Evolutionary conservation across 2,329 filamentous ascomycete species (phyloP), one percentile per base, ranked within the genome.

Genomic region (Exophiala spinifera): DNA sequence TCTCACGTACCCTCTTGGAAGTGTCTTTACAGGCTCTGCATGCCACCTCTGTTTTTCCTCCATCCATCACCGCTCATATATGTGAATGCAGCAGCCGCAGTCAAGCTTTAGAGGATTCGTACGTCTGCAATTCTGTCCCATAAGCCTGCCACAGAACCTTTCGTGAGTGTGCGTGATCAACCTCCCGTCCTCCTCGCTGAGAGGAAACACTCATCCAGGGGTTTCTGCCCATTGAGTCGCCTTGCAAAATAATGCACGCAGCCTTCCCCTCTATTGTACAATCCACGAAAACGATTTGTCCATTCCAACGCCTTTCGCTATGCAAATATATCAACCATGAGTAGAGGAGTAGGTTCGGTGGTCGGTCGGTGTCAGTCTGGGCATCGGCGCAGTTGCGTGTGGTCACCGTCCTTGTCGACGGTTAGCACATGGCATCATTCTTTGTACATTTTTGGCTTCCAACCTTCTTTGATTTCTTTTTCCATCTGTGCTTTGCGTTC

Each of bases 391-490:
- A 37, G 21, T 51, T 40, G 51, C 40, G 36, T 51, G 23, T 53
- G 36, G 56, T 64, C 53, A 63, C 58, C 61, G 62, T 55, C 57
- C 61, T 63, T 62, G 48, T 48, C 50, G 55, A 53, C 53, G 53
- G 56, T 63, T 58, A 63, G 60, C 56, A 52, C 48, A 51, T 44
- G 66, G 46, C 71, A 88, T 79, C 84, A 80, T 70, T 95, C 89
- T 77, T 95, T 95, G 74, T 94, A 96, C 55, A 96, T 78, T 79
- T 96, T 96, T 55, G 92, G 94, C 71, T 91, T 95, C 85, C 90
- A 96, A 0, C 92, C 94, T 60, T 90, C 86, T 69, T 87, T 84
- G 50, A 87, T 66, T 72, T 96, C 91, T 52, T 86, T 85, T 67
- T 95, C 90, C 66, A 84, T 79, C 63, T 85, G 84, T 13, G 81